Base-by-base conservation (phyloP, 2,329 filamentous ascomycete species). In the Fusarium nematophilum region DNA sequence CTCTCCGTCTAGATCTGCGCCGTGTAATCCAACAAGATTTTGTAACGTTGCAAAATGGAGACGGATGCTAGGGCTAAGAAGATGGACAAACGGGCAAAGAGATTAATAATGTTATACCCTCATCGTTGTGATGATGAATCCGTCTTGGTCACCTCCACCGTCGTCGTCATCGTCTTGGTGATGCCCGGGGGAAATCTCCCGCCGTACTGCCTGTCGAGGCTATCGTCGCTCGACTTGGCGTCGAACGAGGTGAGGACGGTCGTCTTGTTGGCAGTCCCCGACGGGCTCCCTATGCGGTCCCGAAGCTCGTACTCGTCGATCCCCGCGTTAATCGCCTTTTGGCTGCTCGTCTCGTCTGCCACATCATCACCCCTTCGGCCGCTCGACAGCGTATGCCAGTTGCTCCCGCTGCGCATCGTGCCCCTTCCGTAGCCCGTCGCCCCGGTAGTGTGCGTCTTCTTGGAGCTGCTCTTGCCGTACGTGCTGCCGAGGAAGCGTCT, bases 401-500 rank as follows among this genome's bases (percentile, higher is more conserved):
- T 70, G 13, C 54, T 67, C 1, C 60, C 53, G 13, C 61, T 68
- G 3, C 64, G 66, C 2, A 69, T 18, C 7, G 65, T 69, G 0
- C 69, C 66, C 0, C 65, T 65, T 1, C 59, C 68, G 43, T 71
- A 71, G 14, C 45, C 59, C 5, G 57, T 64, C n/a, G 57, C 66
- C 17, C 58, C 62, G 4, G 67, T 65, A 10, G 60, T 67, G n/a
- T 62, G 64, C 1, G 65, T 69, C 47, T 66, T 68, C 30, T 63
- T 66, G 13, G 71, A 73, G n/a, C n/a, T n/a, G 2, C 54, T 66
- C 38, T 67, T 73, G 21, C 72, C 72, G 37, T 72, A 70, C 1
- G 57, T 62, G 38, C 64, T 72, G 10, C 73, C 71, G 11, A 75
- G 57, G 43, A 78, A 65, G 11, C 53, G 52, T 44, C 70, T 70